Conservation (phyloP, 2,329 filamentous ascomycete species). For the Aspergillus ustus region DNA sequence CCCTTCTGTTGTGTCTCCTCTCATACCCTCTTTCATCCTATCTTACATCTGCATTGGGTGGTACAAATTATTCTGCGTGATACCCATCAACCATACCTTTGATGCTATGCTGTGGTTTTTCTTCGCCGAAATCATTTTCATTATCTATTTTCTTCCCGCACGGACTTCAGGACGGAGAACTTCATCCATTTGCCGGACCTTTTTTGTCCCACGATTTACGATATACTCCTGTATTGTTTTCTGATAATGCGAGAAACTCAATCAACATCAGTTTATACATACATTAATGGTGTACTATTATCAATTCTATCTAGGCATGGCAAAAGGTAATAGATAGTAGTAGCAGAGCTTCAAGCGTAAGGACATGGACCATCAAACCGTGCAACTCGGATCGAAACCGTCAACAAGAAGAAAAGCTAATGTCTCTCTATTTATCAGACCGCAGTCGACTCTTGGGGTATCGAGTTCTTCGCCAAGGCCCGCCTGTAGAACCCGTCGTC, state of each 20-base stretch:
- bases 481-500: not conserved
- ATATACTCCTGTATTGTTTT: constrained; percentile 9
- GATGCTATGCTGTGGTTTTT: not conserved
- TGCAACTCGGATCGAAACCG: too few relatives aligned
- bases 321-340: too few relatives aligned
- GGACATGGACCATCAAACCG: too few relatives aligned
- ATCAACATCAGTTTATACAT: not conserved
- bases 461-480: too few relatives aligned
- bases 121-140: not conserved
- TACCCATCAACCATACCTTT: constrained; percentile 25
- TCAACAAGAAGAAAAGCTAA: too few relatives aligned
- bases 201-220: not conserved
- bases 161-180: not conserved
- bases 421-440: too few relatives aligned
- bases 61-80: constrained; percentile 24
- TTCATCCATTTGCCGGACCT: not conserved
- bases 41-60: constrained; percentile 20
- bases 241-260: constrained; percentile 3
- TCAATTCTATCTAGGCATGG: too few relatives aligned
- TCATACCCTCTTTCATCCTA: constrained; percentile 2
- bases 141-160: not conserved
- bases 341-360: too few relatives aligned
- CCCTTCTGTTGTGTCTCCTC: not conserved
- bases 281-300: too few relatives aligned
- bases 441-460: too few relatives aligned